A percentile compares a stretch with the other conserved stretches of the same genome.
These are phyloP conservation scores for Yamadazyma buinensis DNA, from an alignment of 1,139 yeast genomes.

Conservation along the genomic window DNA sequence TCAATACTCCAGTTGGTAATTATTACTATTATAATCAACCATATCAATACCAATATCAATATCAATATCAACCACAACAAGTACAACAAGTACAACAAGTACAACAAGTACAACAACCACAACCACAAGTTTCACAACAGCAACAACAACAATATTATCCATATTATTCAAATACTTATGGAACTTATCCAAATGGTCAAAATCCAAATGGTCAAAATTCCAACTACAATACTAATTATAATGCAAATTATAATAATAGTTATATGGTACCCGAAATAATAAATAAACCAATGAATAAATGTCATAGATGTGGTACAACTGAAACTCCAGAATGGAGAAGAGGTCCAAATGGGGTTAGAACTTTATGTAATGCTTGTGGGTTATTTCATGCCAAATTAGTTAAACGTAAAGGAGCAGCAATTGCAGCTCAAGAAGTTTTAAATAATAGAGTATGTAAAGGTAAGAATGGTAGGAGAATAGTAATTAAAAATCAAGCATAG, in stretches of 20 bases:
- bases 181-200: too few relatives aligned
- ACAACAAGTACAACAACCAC: not conserved
- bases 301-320: slow-evolving; percentile 61
- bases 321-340: slow-evolving; percentile 93
- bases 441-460: slow-evolving; percentile 46
- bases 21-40: not conserved
- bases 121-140: too few relatives aligned
- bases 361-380: slow-evolving; percentile 89
- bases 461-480: slow-evolving; percentile 43
- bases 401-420: slow-evolving; percentile 61
- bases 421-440: slow-evolving; percentile 52
- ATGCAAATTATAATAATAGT: slow-evolving; percentile 9
- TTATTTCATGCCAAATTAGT: slow-evolving; percentile 73
- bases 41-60: slow-evolving; percentile 1
- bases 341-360: slow-evolving; percentile 83
- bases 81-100: not conserved
- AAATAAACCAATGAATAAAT: slow-evolving; percentile 34
- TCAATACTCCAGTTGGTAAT: not conserved
- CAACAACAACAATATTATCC: too few relatives aligned
- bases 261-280: slow-evolving; percentile 32
- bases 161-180: too few relatives aligned
- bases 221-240: slow-evolving; percentile 1
- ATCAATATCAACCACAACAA: not conserved
- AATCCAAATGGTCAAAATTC: too few relatives aligned
- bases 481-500: slow-evolving; percentile 20